Base-by-base conservation (phyloP, 1,284 basidiomycete genomes). In the Abortiporus biennis region DNA sequence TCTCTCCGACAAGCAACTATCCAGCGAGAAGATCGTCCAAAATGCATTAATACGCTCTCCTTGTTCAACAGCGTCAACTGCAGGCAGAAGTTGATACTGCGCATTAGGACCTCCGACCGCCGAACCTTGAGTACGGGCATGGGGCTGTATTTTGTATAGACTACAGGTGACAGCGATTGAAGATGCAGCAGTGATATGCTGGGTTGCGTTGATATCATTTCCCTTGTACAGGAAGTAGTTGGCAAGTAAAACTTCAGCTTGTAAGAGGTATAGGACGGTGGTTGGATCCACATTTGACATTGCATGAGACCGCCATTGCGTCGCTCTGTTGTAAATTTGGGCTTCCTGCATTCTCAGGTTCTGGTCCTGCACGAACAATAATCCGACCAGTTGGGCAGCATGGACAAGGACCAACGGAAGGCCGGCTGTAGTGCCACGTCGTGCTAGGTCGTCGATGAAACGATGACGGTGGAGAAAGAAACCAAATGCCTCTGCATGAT, bases 1-100 rank as follows among this genome's bases (percentile, higher is more conserved):
- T 12, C 59, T 62, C 4, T 63, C 59, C 4, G 61, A 50, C 65
- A 67, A 69, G 43, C 63, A 67, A 29, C 66, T 64, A 52, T 69
- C 69, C 27, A 72, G 51, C 13, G 59, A 54, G 34, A 68, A 61
- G 0, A 67, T 65, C 2, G 63, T 62, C 73, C 73, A 76, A 50
- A 72, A 73, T 0, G 65, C 67, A 40, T 67, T 59, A 42, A 72
- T 68, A 6, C 68, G 61, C 50, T 74, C 71, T 11, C 64, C 65
- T 40, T 72, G 66, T 43, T 71, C 65, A 4, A 68, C 50, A 0
- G 54, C 38, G 48, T 72, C 67, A 4, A 46, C 52, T 2, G 65
- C 59, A 2, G 61, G 54, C 19, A 64, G 63, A 20, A 59, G 52
- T 21, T 49, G 49, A 40, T 47, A 58, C 15, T 40, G 50, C 19